A percentile compares a stretch with the other conserved stretches of the same genome.
Conservation (phyloP, 768 basidiomycete genomes). For the Mycena galericulata region DNA sequence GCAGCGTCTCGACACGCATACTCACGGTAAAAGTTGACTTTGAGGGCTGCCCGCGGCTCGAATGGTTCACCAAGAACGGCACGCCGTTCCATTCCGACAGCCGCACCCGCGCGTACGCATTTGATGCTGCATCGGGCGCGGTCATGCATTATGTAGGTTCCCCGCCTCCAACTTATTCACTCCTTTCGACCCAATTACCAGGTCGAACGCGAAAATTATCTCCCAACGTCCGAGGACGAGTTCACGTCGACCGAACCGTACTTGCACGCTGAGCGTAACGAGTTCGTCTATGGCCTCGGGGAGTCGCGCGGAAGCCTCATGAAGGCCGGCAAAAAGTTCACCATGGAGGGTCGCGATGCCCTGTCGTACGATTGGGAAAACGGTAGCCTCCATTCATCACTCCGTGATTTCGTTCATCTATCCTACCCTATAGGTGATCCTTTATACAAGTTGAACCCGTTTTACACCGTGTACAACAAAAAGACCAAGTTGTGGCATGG, state of each 20-base stretch:
- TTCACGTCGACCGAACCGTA: slow-evolving; percentile 27
- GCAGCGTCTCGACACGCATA: slow-evolving; percentile 21
- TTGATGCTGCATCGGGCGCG: slow-evolving; percentile 32
- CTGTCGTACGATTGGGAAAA: slow-evolving; percentile 34
- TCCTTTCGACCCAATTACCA: not conserved
- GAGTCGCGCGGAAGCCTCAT: slow-evolving; percentile 34
- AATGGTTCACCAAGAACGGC: slow-evolving; percentile 33
- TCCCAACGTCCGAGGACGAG: slow-evolving; percentile 33
- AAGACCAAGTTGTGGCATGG: slow-evolving; percentile 35
- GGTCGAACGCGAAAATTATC: slow-evolving; percentile 32
- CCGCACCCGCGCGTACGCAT: slow-evolving; percentile 32
- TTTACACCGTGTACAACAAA: slow-evolving; percentile 37
- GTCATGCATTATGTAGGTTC: slow-evolving; percentile 34
- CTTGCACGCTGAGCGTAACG: slow-evolving; percentile 31
- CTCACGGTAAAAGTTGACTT: slow-evolving; percentile 29
- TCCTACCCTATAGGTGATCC: slow-evolving; percentile 10
- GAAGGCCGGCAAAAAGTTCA: slow-evolving; percentile 34
- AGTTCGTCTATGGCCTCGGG: slow-evolving; percentile 34
- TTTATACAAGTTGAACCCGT: slow-evolving; percentile 35
- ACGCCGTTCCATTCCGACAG: slow-evolving; percentile 29
- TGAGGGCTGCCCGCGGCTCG: slow-evolving; percentile 26
- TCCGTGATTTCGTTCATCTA: not conserved
- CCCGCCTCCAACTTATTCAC: too few relatives aligned
- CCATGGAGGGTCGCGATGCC: slow-evolving; percentile 32
- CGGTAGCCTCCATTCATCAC: not conserved